These are phyloP conservation scores for Podospora comata DNA, from an alignment of 495 filamentous ascomycete species.

Conservation along the genomic window DNA sequence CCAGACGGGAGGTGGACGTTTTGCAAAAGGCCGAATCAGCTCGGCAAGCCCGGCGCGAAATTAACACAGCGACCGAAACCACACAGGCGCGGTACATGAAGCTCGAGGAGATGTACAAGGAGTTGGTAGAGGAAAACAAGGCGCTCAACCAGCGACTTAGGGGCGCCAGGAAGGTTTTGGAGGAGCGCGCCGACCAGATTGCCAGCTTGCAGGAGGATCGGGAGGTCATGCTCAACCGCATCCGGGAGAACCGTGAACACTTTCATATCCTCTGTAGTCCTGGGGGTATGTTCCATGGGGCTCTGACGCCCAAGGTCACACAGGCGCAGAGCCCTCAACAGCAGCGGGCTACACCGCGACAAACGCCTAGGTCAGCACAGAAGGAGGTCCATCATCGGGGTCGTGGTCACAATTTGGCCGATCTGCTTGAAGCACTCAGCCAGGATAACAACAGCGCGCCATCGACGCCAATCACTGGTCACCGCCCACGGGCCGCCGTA, in stretches of 20 bases:
- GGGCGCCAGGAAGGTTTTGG: conserved; percentile 70
- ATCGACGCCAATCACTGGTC: conserved; percentile 53
- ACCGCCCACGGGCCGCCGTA: conserved; percentile 43
- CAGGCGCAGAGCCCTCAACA: conserved; percentile 48
- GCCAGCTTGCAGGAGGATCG: conserved; percentile 64
- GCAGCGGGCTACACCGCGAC: conserved; percentile 45
- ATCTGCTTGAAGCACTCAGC: conserved; percentile 71
- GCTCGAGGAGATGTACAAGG: conserved; percentile 51
- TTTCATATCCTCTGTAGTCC: conserved; percentile 64
- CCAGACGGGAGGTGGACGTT: conserved; percentile 84
- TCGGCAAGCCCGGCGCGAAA: conserved; percentile 47
- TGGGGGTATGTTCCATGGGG: conserved; percentile 53
- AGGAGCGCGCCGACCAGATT: conserved; percentile 65
- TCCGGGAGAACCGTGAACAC: conserved; percentile 82
- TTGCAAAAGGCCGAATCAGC: conserved; percentile 61
- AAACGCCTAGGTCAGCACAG: conserved; percentile 45
- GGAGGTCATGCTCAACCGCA: conserved; percentile 71
- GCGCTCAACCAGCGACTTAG: conserved; percentile 61
- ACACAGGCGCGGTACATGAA: conserved; percentile 46
- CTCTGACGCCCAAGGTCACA: conserved; percentile 49
- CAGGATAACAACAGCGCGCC: conserved; percentile 67
- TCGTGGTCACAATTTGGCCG: conserved; percentile 62
- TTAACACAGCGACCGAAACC: conserved; percentile 38
- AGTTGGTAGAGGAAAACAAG: conserved; percentile 62
- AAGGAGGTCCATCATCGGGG: conserved; percentile 39